These are phyloP conservation scores for Chytriomyces sp. DNA, from an alignment of 192 early-diverging fungal species.

Conservation along the genomic window DNA sequence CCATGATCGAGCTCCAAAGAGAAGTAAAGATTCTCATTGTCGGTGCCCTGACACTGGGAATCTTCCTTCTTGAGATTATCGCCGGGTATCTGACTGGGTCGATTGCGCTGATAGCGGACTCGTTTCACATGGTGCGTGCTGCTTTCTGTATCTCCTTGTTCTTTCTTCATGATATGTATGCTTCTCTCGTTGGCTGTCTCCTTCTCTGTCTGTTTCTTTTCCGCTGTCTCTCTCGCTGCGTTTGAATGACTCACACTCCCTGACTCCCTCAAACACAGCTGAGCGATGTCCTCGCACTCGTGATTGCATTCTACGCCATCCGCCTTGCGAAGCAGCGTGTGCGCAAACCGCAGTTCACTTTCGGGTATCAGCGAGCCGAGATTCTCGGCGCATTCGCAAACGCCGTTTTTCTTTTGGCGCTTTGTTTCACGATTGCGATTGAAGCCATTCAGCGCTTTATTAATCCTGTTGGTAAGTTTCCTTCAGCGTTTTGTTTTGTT, in stretches of 20 bases:
- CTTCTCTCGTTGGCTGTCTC: neutral
- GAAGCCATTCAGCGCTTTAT: slow-evolving; percentile 86
- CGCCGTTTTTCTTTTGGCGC: slow-evolving; percentile 85
- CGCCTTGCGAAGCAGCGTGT: slow-evolving; percentile 66
- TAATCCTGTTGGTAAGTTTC: slow-evolving; percentile 55
- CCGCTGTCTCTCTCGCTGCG: neutral
- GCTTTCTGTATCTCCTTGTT: neutral
- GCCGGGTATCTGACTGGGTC: slow-evolving; percentile 78
- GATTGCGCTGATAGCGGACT: slow-evolving; percentile 86
- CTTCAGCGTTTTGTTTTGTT: neutral
- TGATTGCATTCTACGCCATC: slow-evolving; percentile 84
- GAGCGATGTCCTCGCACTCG: slow-evolving; percentile 51
- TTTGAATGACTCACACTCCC: neutral
- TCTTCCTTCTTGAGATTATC: slow-evolving; percentile 83
- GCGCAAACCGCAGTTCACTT: slow-evolving; percentile 72
- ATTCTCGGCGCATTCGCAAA: slow-evolving; percentile 92
- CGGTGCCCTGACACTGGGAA: slow-evolving; percentile 34
- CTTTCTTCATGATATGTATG: too few relatives aligned
- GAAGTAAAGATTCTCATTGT: slow-evolving; percentile 2
- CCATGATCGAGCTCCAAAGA: neutral
- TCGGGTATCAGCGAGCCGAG: slow-evolving; percentile 91
- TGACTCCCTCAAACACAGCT: slow-evolving; percentile 22
- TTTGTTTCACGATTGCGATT: slow-evolving; percentile 89
- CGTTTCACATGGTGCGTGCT: slow-evolving; percentile 81
- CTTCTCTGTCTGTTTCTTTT: neutral